Conservation (phyloP, 2,329 filamentous ascomycete species). For the Tolypocladium nubicola region DNA sequence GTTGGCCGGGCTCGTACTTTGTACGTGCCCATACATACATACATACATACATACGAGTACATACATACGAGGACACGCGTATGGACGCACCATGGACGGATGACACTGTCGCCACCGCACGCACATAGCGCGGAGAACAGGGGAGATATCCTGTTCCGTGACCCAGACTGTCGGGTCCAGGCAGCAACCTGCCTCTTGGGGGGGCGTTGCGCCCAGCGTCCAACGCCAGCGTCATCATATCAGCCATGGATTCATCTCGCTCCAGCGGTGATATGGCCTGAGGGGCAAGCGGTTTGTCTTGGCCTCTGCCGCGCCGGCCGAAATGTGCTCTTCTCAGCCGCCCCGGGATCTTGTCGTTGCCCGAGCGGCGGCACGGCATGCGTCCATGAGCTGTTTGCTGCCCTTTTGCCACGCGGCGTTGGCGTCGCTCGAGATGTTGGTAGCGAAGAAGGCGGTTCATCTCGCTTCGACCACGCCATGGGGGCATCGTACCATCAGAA, state of each 20-base stretch:
- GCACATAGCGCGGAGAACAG: neutral
- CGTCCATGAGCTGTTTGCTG: neutral
- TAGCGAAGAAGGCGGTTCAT: neutral
- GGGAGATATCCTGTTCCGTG: neutral
- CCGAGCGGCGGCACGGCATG: neutral
- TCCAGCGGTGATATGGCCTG: neutral
- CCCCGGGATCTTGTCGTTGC: neutral
- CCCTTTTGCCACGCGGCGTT: neutral
- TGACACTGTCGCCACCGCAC: neutral
- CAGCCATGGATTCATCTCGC: neutral
- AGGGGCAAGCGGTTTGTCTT: neutral
- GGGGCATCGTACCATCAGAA: neutral
- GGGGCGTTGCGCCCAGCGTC: conserved; percentile 3
- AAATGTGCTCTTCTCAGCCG: neutral
- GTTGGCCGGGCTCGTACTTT: neutral
- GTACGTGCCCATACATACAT: neutral
- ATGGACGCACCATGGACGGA: neutral
- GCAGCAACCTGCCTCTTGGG: conserved; percentile 3
- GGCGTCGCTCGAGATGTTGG: neutral
- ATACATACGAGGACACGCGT: too few relatives aligned
- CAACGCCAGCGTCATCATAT: conserved; percentile 1
- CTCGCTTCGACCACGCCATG: neutral
- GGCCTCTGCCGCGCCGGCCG: neutral
- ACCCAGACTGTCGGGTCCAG: conserved; percentile 6
- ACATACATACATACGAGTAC: too few relatives aligned